A percentile compares a stretch with the other conserved stretches of the same genome.
Evolutionary conservation across 2,329 filamentous ascomycete species (phyloP).

Genomic region (Chaetomium olivaceum): DNA sequence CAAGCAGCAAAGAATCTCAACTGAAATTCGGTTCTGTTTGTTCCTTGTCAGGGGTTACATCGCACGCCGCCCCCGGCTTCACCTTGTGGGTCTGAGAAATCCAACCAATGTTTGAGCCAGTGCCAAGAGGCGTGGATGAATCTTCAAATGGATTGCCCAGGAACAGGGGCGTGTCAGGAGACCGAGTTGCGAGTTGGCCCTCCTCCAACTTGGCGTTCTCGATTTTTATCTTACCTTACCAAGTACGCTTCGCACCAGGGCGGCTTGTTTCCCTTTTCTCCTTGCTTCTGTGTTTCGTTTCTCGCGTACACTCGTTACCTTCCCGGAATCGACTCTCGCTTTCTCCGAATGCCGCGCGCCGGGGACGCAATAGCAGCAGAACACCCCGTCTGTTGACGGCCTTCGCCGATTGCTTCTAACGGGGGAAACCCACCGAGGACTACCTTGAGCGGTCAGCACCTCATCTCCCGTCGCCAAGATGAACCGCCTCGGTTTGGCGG

Average conservation of each 20-base stretch:
- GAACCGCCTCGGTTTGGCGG: conserved; percentile 23
- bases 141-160: background rate
- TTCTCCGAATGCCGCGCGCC: conserved; percentile 14
- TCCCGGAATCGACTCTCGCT: background rate
- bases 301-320: background rate
- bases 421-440: conserved; percentile 12
- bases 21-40: background rate
- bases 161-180: conserved; percentile 11
- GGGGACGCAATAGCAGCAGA: conserved; percentile 1
- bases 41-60: background rate
- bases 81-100: conserved; percentile 3
- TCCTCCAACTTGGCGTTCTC: conserved; percentile 6
- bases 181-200: background rate
- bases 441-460: conserved; percentile 15
- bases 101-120: conserved; percentile 7
- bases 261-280: background rate
- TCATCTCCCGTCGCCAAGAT: conserved; percentile 19
- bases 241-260: background rate
- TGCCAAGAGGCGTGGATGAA: background rate
- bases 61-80: background rate
- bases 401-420: background rate
- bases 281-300: background rate
- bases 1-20: background rate
- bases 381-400: background rate
- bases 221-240: conserved; percentile 9